Evolutionary conservation across 306 rosid genomes (phyloP).

Genomic region (Quercus agrifolia): DNA sequence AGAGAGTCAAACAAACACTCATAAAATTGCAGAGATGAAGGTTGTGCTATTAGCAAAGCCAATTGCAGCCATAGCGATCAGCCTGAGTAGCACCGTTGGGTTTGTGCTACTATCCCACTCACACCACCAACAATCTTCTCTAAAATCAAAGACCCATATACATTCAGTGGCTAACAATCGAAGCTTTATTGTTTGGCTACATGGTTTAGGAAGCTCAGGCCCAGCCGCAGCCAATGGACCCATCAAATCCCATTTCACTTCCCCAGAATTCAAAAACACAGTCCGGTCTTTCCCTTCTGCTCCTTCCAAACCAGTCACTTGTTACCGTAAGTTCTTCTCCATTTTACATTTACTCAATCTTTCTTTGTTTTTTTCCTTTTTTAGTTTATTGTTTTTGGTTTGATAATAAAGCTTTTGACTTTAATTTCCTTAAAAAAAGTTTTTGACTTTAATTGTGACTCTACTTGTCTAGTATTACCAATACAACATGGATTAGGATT

Average conservation of each 20-base stretch:
- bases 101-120: conserved; percentile 21
- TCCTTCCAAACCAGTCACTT: conserved; percentile 72
- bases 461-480: no score
- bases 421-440: no score
- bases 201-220: conserved; percentile 86
- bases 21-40: conserved; percentile 22
- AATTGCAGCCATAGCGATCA: conserved; percentile 15
- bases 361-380: no score
- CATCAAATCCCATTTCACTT: conserved; percentile 67
- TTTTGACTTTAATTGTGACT: no score
- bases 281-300: conserved; percentile 87
- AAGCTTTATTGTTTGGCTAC: conserved; percentile 81
- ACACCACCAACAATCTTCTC: background rate
- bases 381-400: no score
- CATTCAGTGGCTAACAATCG: conserved; percentile 48
- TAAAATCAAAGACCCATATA: background rate
- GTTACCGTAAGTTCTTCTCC: conserved; percentile 46
- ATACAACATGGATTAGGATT: no score
- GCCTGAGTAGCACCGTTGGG: conserved; percentile 29
- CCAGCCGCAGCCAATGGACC: conserved; percentile 91
- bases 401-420: no score
- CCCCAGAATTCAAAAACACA: conserved; percentile 58
- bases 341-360: no score
- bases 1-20: no score
- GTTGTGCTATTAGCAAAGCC: conserved; percentile 32